Conservation (phyloP, 257 asterid species). For the Capsicum rhomboideum region DNA sequence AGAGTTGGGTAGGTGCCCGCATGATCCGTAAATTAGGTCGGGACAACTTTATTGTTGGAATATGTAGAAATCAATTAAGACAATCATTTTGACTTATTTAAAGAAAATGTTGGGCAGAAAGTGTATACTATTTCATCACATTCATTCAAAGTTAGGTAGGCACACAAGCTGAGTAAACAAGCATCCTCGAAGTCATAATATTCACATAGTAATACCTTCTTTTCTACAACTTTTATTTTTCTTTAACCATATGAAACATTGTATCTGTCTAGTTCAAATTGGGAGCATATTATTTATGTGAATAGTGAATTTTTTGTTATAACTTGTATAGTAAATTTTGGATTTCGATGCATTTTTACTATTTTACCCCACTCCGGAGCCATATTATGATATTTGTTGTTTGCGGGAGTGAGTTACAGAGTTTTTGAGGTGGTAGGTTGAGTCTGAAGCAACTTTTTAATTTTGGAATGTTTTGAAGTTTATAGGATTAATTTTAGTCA, state of each 20-base stretch:
- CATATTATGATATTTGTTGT: too few relatives aligned
- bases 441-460: too few relatives aligned
- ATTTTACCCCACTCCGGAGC: too few relatives aligned
- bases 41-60: not conserved
- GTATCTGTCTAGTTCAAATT: not conserved
- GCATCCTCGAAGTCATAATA: not conserved
- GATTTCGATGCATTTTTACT: too few relatives aligned
- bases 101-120: not conserved
- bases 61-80: too few relatives aligned
- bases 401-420: too few relatives aligned
- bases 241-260: not conserved
- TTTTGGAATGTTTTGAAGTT: too few relatives aligned
- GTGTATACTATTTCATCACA: not conserved
- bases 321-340: too few relatives aligned
- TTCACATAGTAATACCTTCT: not conserved
- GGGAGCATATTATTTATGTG: not conserved
- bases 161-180: not conserved
- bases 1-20: too few relatives aligned
- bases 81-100: not conserved
- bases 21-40: too few relatives aligned
- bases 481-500: too few relatives aligned
- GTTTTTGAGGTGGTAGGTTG: too few relatives aligned
- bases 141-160: not conserved
- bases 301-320: not conserved
- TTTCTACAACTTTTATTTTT: not conserved